Evolutionary conservation across 768 basidiomycete species (phyloP).

Genomic region (Infundibulicybe gibba): DNA sequence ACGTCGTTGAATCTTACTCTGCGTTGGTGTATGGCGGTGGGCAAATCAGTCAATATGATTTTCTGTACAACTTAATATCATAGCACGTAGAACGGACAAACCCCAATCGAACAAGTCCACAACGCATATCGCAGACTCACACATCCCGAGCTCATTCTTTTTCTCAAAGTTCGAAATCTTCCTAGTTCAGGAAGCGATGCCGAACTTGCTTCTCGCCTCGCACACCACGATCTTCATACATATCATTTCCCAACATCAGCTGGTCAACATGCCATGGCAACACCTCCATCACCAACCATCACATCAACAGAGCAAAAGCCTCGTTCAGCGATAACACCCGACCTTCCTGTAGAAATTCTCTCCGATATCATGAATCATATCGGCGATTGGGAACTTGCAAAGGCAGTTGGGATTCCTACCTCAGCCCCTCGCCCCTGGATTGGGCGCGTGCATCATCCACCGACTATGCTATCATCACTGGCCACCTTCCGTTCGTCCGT

Average conservation of each 20-base stretch:
- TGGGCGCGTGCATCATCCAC: conserved; percentile 70
- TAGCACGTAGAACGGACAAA: conserved; percentile 23
- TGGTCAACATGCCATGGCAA: conserved; percentile 19
- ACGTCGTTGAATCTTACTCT: no score
- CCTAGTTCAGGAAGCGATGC: conserved; percentile 56
- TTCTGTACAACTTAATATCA: no score
- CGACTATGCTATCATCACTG: conserved; percentile 72
- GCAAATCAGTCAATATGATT: conserved; percentile 7
- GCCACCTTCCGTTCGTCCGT: conserved; percentile 55
- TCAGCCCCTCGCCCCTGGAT: conserved; percentile 54
- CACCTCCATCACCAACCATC: conserved; percentile 22
- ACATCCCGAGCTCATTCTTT: conserved; percentile 67
- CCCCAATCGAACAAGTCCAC: conserved; percentile 47
- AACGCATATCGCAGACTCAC: conserved; percentile 68
- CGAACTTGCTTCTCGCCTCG: conserved; percentile 69
- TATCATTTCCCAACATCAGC: conserved; percentile 54
- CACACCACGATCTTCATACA: conserved; percentile 71
- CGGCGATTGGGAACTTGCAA: conserved; percentile 82
- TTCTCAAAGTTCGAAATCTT: conserved; percentile 71
- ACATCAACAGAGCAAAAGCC: conserved; percentile 19
- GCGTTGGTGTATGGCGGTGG: conserved; percentile 33
- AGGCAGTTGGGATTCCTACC: conserved; percentile 73
- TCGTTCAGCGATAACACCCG: conserved; percentile 37
- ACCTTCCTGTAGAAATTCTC: conserved; percentile 74
- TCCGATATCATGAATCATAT: conserved; percentile 75